A percentile compares a stretch with the other conserved stretches of the same genome.
phyloP scores from a whole-genome alignment of 2,329 filamentous ascomycete genomes.

The Phyllosticta citrichinensis region DNA sequence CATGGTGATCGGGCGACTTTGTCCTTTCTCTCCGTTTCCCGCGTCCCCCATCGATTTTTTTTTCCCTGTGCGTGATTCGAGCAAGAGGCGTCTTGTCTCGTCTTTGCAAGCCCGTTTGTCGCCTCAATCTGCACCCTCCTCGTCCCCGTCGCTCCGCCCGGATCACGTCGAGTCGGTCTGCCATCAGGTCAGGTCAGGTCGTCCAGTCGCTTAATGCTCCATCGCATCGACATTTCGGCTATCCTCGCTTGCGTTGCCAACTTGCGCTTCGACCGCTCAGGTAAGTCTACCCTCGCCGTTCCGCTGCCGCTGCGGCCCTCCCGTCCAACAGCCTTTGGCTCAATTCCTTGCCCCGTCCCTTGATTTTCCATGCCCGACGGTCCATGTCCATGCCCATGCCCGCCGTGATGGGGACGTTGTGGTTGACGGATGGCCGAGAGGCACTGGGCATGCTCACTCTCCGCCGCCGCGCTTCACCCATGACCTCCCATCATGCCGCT shows the following conservation, averaged over 20 bases:
- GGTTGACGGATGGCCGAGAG: not conserved
- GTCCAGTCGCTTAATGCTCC: not conserved
- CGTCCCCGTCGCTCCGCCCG: not conserved
- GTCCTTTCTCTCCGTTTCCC: not conserved
- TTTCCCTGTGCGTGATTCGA: not conserved
- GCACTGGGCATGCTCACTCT: not conserved
- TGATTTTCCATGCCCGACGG: not conserved
- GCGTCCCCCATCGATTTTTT: not conserved
- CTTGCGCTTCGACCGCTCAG: not conserved
- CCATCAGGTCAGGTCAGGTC: too few species aligned
- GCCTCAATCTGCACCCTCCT: not conserved
- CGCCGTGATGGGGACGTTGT: not conserved
- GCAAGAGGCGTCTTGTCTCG: not conserved
- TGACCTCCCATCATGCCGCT: not conserved
- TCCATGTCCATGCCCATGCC: not conserved
- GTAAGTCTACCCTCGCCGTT: constrained; percentile 1
- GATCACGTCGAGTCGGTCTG: not conserved
- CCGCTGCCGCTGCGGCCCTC: not conserved
- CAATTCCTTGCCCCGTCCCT: not conserved
- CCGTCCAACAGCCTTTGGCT: not conserved
- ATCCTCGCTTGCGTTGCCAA: not conserved
- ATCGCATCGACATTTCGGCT: not conserved
- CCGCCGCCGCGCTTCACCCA: not conserved
- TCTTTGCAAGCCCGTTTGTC: not conserved
- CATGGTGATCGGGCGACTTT: not conserved